Evolutionary conservation across 2,329 filamentous ascomycete species (phyloP), one percentile per base, ranked within the genome.

Genomic region (Chaetomiaceae sp.): DNA sequence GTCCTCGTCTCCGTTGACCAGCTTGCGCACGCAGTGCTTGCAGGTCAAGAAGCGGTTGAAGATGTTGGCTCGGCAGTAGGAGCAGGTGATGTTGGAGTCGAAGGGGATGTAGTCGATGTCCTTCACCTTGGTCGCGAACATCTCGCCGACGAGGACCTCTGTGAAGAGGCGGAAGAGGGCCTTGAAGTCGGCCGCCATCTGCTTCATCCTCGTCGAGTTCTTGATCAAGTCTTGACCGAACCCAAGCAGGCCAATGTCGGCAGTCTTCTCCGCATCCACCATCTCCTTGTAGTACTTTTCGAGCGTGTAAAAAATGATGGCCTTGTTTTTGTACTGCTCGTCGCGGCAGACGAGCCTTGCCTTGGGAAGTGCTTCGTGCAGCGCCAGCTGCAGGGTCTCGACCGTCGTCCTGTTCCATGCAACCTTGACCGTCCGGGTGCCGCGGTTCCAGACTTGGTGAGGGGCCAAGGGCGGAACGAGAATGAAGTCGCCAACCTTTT

Each of bases 261-360:
- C 68, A 27, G 70, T 70, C 52, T 78, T 75, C 46, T 82, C 80
- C 45, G 81, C 74, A 22, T 78, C 73, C 40, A 69, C 67, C 15
- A 89, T 78, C 46, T 82, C 75, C n/a, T 75, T 73, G 57, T 78
- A 75, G 67, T 97, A 97, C 64, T 91, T 94, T 11, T 86, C 74
- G 3, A 97, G 76, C 0, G 91, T 89, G 66, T 86, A 96, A 69
- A 91, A 96, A 40, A 96, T 79, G 54, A 97, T 96, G 5, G 91
- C 89, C 68, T 97, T 97, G 73, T 95, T 96, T 69, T 97, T 97
- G 76, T 99, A 99, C 69, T 97, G 92, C 68, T 99, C 94, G 61
- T 99, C 94, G 34, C 94, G 87, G 66, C 94, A 97, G 3, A 97
- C 92, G 61, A 96, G 82, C 12, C 91, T 83, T 9, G 91, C 89